phyloP scores from a whole-genome alignment of 2,329 filamentous ascomycete species.

The Epichloe typhina region DNA sequence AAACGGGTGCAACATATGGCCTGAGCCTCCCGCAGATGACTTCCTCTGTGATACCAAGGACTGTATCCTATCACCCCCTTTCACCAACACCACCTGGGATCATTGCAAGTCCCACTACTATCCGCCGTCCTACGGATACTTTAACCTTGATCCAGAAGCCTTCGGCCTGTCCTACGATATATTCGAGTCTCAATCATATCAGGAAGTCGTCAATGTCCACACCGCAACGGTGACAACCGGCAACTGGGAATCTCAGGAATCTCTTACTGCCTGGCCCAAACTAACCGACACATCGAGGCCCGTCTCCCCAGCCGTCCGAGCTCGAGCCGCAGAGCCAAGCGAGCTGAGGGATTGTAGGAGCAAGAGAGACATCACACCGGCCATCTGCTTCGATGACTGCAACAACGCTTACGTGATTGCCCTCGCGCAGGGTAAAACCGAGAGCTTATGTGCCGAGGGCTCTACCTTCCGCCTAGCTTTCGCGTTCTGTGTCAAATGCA shows the following conservation, averaged over 20 bases:
- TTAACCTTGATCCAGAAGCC: slow-evolving; percentile 45
- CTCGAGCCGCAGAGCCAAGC: not conserved
- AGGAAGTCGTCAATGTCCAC: slow-evolving; percentile 22
- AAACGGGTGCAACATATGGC: slow-evolving; percentile 36
- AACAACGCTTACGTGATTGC: slow-evolving; percentile 39
- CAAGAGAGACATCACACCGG: slow-evolving; percentile 31
- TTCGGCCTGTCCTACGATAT: slow-evolving; percentile 54
- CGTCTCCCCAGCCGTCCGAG: not conserved
- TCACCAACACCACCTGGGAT: slow-evolving; percentile 27
- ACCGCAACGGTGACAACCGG: slow-evolving; percentile 37
- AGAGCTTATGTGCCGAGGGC: slow-evolving; percentile 27
- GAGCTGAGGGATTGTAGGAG: slow-evolving; percentile 8
- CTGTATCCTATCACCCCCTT: slow-evolving; percentile 30
- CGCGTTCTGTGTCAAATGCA: slow-evolving; percentile 29
- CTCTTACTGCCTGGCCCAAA: slow-evolving; percentile 22
- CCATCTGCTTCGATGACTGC: slow-evolving; percentile 39
- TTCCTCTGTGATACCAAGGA: slow-evolving; percentile 32
- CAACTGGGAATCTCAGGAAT: slow-evolving; percentile 40
- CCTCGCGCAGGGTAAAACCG: slow-evolving; percentile 31
- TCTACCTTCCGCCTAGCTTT: slow-evolving; percentile 29
- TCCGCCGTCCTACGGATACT: slow-evolving; percentile 40
- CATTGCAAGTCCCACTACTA: slow-evolving; percentile 35
- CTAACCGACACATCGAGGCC: not conserved
- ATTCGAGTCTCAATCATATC: slow-evolving; percentile 33
- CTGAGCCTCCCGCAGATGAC: slow-evolving; percentile 28